phyloP scores from a whole-genome alignment of 2,329 filamentous ascomycete species.

The Verruconis gallopava region DNA sequence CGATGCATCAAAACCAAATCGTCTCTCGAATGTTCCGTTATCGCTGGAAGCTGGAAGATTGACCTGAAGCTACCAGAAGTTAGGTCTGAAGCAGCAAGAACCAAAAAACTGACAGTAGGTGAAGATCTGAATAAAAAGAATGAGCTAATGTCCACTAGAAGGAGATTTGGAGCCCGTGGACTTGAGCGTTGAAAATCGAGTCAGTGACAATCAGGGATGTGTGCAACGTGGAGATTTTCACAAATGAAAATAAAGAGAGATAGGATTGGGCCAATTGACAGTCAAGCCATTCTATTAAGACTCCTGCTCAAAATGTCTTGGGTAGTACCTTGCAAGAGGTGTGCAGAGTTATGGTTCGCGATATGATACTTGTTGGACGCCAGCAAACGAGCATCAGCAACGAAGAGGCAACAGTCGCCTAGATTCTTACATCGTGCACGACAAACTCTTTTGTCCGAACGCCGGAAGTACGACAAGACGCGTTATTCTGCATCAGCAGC shows the following conservation, averaged over 20 bases:
- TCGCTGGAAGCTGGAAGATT: constrained; percentile 13
- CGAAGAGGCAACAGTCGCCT: not conserved
- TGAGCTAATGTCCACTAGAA: constrained; percentile 2
- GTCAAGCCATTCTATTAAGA: not conserved
- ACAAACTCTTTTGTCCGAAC: not conserved
- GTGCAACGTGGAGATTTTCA: too few relatives aligned
- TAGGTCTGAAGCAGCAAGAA: too few relatives aligned
- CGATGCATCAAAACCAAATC: constrained; percentile 20
- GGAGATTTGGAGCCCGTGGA: not conserved
- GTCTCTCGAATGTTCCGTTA: constrained; percentile 22
- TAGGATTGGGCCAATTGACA: not conserved
- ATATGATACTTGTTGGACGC: not conserved
- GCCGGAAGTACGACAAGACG: not conserved
- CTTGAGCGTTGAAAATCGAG: not conserved
- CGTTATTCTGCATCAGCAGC: not conserved
- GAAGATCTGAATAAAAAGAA: too few relatives aligned
- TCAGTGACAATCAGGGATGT: too few relatives aligned
- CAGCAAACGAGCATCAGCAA: not conserved
- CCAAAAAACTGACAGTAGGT: too few relatives aligned
- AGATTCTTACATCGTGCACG: not conserved
- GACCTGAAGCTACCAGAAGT: not conserved
- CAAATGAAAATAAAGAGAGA: not conserved
- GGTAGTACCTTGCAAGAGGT: not conserved
- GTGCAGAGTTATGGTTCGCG: not conserved
- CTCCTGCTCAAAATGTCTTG: not conserved